Evolutionary conservation across 208 protist genomes (phyloP).

Genomic region (Acanthamoeba healyi): DNA sequence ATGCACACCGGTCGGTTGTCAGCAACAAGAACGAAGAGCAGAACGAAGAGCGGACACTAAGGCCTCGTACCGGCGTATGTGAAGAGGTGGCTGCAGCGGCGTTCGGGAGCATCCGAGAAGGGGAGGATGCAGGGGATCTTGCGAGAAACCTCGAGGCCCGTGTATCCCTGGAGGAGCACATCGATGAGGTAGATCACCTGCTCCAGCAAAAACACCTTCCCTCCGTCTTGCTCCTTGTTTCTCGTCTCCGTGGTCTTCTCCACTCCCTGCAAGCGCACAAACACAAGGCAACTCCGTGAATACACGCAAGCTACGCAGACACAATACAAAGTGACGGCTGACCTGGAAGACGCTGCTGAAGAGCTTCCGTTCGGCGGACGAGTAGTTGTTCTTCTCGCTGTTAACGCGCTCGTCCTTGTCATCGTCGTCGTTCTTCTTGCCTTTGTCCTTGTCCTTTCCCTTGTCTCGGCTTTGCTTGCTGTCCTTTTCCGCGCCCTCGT

Average conservation of each 20-base stretch:
- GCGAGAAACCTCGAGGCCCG: not conserved
- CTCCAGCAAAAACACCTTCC: not conserved
- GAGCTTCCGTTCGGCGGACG: not conserved
- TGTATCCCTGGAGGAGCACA: slow-evolving; percentile 24
- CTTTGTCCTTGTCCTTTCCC: not conserved
- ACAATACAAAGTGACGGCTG: not conserved
- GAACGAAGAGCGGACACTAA: not conserved
- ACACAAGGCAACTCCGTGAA: no score
- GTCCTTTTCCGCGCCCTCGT: not conserved
- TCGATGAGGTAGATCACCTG: slow-evolving; percentile 51
- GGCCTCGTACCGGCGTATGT: slow-evolving; percentile 2
- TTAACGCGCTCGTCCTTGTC: not conserved
- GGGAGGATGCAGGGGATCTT: slow-evolving; percentile 5
- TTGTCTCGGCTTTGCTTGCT: not conserved
- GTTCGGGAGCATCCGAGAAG: not conserved
- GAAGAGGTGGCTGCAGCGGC: not conserved
- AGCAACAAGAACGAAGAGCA: not conserved
- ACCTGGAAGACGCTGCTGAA: not conserved
- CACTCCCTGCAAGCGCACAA: not conserved
- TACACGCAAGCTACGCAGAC: not conserved
- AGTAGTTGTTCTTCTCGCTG: not conserved
- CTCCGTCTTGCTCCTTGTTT: not conserved
- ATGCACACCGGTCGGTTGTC: no score
- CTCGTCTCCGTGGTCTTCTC: not conserved
- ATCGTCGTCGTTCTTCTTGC: not conserved